Percentiles rank a stretch among this genome's conserved stretches.
These are phyloP conservation scores for Trichoderma simmonsii DNA, from an alignment of 2,329 filamentous ascomycete genomes.

Conservation along the genomic window DNA sequence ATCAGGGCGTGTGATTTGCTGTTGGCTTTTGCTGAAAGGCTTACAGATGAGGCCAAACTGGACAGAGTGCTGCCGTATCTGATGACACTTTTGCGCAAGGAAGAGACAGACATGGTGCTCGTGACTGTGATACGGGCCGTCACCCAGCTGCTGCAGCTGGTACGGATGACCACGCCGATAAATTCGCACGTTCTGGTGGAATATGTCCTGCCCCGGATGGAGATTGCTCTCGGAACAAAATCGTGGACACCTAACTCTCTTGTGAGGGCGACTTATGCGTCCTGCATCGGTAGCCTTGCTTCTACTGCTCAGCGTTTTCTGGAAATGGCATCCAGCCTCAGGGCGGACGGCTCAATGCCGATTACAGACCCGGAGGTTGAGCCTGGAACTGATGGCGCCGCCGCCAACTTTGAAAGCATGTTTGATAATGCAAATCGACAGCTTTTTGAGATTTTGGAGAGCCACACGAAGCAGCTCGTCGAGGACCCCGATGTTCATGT, in stretches of 20 bases:
- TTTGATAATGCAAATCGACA: slow-evolving; percentile 86
- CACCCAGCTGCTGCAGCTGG: slow-evolving; percentile 82
- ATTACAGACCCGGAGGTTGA: slow-evolving; percentile 77
- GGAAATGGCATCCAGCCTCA: slow-evolving; percentile 84
- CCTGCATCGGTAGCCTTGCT: slow-evolving; percentile 84
- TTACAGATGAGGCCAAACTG: slow-evolving; percentile 93
- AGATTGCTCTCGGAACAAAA: slow-evolving; percentile 48
- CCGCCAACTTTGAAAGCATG: slow-evolving; percentile 72
- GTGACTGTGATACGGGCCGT: slow-evolving; percentile 82
- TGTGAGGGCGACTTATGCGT: slow-evolving; percentile 87
- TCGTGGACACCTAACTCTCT: slow-evolving; percentile 56
- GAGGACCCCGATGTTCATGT: slow-evolving; percentile 85
- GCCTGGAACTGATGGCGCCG: slow-evolving; percentile 57
- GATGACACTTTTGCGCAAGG: slow-evolving; percentile 70
- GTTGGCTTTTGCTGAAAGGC: slow-evolving; percentile 81
- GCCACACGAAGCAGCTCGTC: slow-evolving; percentile 83
- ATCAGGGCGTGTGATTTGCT: slow-evolving; percentile 88
- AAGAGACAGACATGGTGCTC: slow-evolving; percentile 79
- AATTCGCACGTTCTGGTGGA: slow-evolving; percentile 68
- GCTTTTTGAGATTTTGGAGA: slow-evolving; percentile 78
- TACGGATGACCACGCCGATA: slow-evolving; percentile 79
- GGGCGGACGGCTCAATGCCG: slow-evolving; percentile 77
- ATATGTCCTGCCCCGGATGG: slow-evolving; percentile 64
- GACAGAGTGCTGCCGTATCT: slow-evolving; percentile 91
- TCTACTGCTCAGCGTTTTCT: slow-evolving; percentile 81